These are phyloP conservation scores for Cystobasidium onofrii DNA, from an alignment of 768 basidiomycete genomes.

Conservation along the genomic window DNA sequence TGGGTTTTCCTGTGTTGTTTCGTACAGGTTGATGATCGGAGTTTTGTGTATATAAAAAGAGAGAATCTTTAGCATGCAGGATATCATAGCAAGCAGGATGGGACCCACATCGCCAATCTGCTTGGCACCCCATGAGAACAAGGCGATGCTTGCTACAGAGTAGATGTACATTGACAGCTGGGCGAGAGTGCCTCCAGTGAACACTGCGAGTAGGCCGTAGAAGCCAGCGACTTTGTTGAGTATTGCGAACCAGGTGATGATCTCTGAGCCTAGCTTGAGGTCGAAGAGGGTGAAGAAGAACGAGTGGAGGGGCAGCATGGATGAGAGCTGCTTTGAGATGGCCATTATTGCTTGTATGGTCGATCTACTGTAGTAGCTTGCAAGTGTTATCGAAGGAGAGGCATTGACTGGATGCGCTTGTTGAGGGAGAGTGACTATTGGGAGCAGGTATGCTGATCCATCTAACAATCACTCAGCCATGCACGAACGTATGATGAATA, in stretches of 20 bases:
- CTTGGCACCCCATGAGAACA: slow-evolving; percentile 75
- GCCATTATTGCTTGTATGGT: not conserved
- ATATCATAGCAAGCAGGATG: slow-evolving; percentile 3
- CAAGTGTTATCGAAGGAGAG: too few relatives aligned
- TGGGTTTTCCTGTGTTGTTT: slow-evolving; percentile 71
- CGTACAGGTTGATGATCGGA: too few relatives aligned
- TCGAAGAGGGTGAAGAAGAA: slow-evolving; percentile 24
- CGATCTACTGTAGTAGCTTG: too few relatives aligned
- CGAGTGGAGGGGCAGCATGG: not conserved
- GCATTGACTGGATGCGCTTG: too few relatives aligned
- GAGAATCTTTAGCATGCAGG: slow-evolving; percentile 33
- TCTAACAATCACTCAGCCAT: too few relatives aligned
- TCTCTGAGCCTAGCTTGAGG: slow-evolving; percentile 55
- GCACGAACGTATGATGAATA: too few relatives aligned
- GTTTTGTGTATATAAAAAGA: slow-evolving; percentile 18
- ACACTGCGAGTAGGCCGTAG: slow-evolving; percentile 84
- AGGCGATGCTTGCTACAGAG: slow-evolving; percentile 71
- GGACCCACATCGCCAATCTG: slow-evolving; percentile 70
- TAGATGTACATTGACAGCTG: slow-evolving; percentile 91
- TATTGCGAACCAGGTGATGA: slow-evolving; percentile 81
- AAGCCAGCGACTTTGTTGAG: slow-evolving; percentile 97
- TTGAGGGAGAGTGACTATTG: too few relatives aligned
- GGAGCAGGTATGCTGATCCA: too few relatives aligned
- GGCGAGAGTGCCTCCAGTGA: slow-evolving; percentile 68
- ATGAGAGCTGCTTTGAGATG: not conserved